Evolutionary conservation across 1,284 basidiomycete genomes (phyloP).

Genomic region (Quambalaria eucalypti): DNA sequence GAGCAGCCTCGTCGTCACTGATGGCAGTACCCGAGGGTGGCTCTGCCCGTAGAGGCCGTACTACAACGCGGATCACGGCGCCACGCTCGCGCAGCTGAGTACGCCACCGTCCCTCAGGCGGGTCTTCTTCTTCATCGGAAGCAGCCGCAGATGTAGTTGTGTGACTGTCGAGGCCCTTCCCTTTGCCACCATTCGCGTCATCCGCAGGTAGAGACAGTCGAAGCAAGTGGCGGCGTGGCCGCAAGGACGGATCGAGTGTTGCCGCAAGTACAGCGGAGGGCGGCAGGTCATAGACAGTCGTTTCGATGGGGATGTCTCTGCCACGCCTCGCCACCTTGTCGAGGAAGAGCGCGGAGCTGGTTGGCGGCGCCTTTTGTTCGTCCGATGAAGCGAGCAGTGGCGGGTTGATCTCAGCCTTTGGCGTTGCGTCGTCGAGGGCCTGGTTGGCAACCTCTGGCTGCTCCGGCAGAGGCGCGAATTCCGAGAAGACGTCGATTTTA

Average conservation of each 20-base stretch:
- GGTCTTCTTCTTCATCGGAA: not conserved
- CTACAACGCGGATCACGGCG: slow-evolving; percentile 20
- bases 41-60: slow-evolving; percentile 18
- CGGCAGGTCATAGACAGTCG: slow-evolving; percentile 34
- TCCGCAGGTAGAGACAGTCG: slow-evolving; percentile 26
- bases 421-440: not conserved
- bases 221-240: slow-evolving; percentile 39
- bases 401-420: slow-evolving; percentile 1
- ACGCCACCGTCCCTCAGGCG: too few species aligned
- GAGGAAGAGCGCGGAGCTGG: slow-evolving; percentile 5
- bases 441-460: not conserved
- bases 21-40: slow-evolving; percentile 10
- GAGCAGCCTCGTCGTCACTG: not conserved
- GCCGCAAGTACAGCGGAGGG: slow-evolving; percentile 43
- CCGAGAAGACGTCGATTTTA: slow-evolving; percentile 30
- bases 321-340: slow-evolving; percentile 9
- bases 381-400: not conserved
- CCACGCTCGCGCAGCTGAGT: slow-evolving; percentile 16
- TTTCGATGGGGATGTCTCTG: slow-evolving; percentile 26
- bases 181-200: not conserved
- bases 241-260: slow-evolving; percentile 30
- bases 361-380: not conserved
- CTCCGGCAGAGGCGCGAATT: slow-evolving; percentile 2
- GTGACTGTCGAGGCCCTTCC: not conserved
- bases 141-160: too few species aligned